These are phyloP conservation scores for Citrus trifoliata DNA, from an alignment of 345 rosid genomes.

Conservation along the genomic window DNA sequence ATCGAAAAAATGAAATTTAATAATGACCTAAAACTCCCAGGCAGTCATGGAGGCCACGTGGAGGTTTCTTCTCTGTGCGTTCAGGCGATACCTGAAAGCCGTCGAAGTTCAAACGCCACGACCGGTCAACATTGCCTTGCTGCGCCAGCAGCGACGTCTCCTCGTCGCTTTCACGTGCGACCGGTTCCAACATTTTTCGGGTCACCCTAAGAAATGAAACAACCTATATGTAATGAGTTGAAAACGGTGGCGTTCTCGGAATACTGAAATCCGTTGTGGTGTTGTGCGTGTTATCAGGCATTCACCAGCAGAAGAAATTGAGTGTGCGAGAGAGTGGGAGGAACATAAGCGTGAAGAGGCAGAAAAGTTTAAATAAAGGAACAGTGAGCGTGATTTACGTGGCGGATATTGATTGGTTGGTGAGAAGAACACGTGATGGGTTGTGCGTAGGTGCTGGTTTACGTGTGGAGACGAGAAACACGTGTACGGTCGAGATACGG, in stretches of 20 bases:
- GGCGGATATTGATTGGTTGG: background rate
- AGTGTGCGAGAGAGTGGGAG: background rate
- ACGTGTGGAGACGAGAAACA: background rate
- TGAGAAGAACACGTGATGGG: background rate
- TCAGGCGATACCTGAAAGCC: slow-evolving; percentile 56
- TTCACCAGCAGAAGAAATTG: background rate
- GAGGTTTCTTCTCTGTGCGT: slow-evolving; percentile 48
- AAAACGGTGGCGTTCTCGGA: slow-evolving; percentile 22
- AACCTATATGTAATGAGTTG: slow-evolving; percentile 6
- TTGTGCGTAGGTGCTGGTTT: background rate
- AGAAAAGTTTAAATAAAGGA: background rate
- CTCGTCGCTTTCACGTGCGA: slow-evolving; percentile 40
- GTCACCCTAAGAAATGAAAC: background rate
- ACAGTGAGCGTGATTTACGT: background rate
- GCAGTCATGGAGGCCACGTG: slow-evolving; percentile 62
- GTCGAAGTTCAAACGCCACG: slow-evolving; percentile 95
- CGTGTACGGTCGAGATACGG: slow-evolving; percentile 8
- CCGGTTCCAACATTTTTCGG: slow-evolving; percentile 41
- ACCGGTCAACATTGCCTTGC: slow-evolving; percentile 47
- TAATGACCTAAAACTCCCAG: slow-evolving; percentile 70
- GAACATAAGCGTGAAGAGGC: background rate
- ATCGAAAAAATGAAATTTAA: background rate
- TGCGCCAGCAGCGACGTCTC: slow-evolving; percentile 49
- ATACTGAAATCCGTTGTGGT: background rate
- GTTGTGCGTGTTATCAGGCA: background rate